These are phyloP conservation scores for Eucommia ulmoides DNA, from an alignment of 257 asterid species.

Conservation along the genomic window DNA sequence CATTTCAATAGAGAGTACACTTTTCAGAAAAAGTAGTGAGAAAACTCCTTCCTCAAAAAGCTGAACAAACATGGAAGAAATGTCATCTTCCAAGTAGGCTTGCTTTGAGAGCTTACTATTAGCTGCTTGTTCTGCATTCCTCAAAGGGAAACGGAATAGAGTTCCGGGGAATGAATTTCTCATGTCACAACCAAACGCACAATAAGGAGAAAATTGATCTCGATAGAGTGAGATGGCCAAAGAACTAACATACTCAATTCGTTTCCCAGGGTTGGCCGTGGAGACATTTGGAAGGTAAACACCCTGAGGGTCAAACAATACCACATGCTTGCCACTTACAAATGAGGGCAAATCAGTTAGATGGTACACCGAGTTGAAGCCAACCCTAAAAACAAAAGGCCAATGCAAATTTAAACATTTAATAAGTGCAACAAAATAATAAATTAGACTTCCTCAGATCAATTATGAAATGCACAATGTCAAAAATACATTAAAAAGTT, in stretches of 20 bases:
- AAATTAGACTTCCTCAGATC: no score
- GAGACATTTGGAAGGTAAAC: slow-evolving; percentile 81
- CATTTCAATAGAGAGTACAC: slow-evolving; percentile 65
- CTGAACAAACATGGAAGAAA: slow-evolving; percentile 69
- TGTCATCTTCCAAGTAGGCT: slow-evolving; percentile 74
- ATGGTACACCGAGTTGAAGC: slow-evolving; percentile 98
- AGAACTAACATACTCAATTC: slow-evolving; percentile 79
- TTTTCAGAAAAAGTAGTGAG: slow-evolving; percentile 76
- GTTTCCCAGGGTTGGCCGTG: slow-evolving; percentile 88
- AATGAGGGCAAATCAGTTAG: slow-evolving; percentile 92
- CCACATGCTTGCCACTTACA: slow-evolving; percentile 89
- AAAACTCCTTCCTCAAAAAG: slow-evolving; percentile 82
- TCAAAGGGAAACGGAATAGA: slow-evolving; percentile 94
- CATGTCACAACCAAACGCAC: slow-evolving; percentile 97
- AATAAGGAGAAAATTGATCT: slow-evolving; percentile 87
- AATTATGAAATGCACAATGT: no score
- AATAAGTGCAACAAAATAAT: no score
- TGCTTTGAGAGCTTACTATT: slow-evolving; percentile 88
- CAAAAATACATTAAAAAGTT: no score
- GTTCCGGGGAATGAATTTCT: slow-evolving; percentile 75
- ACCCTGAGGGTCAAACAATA: slow-evolving; percentile 94
- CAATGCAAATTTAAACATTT: slow-evolving; percentile 16
- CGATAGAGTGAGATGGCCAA: slow-evolving; percentile 67
- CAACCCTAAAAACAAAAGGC: slow-evolving; percentile 59
- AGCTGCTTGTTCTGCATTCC: slow-evolving; percentile 80